Percentiles rank a stretch among this genome's conserved stretches.
Conservation (phyloP, 1,284 basidiomycete species). For the Rhodotorula mucilaginosa region DNA sequence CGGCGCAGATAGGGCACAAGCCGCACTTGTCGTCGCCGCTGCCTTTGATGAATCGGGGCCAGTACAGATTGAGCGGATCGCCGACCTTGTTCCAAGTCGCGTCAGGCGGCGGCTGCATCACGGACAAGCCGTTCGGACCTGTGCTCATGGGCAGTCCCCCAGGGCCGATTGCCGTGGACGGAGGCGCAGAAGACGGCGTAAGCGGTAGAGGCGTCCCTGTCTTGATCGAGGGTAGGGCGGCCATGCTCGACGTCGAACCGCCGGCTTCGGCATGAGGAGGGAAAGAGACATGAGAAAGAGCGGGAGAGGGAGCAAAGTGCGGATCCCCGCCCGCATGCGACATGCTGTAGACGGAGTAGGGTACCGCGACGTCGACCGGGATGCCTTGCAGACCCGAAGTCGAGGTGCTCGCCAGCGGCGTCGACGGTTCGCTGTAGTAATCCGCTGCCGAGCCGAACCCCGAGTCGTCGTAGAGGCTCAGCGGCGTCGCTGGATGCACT, state of each 20-base stretch:
- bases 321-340: not conserved
- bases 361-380: conserved; percentile 8
- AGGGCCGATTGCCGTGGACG: not conserved
- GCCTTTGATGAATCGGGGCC: conserved; percentile 71
- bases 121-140: conserved; percentile 11
- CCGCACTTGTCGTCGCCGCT: conserved; percentile 67
- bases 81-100: conserved; percentile 38
- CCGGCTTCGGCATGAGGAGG: not conserved
- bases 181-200: conserved; percentile 2
- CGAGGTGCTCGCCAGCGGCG: conserved; percentile 24
- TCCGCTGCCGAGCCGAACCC: conserved; percentile 3
- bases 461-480: conserved; percentile 19
- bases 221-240: not conserved
- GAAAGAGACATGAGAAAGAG: not conserved
- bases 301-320: not conserved
- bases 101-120: conserved; percentile 28
- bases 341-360: conserved; percentile 8
- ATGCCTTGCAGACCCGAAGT: conserved; percentile 7
- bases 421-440: conserved; percentile 1
- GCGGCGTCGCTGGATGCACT: conserved; percentile 2
- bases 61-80: conserved; percentile 62
- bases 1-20: conserved; percentile 71
- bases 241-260: not conserved
- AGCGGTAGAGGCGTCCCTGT: not conserved
- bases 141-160: conserved; percentile 40